phyloP scores from a whole-genome alignment of 495 filamentous ascomycete genomes.

The Hypoxylon cercidicola region DNA sequence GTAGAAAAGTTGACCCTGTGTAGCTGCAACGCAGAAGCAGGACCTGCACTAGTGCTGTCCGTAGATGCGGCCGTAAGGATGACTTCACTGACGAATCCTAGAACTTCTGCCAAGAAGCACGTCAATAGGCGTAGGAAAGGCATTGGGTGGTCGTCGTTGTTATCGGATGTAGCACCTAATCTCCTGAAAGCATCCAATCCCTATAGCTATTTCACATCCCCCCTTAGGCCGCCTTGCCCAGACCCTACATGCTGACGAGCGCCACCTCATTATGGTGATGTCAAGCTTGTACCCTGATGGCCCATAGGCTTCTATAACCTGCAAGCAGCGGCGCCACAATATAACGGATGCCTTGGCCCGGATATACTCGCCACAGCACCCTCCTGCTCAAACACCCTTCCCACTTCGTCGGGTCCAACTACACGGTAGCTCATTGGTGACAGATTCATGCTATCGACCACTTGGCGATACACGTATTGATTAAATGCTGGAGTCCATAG shows the following conservation, averaged over 20 bases:
- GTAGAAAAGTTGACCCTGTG: constrained; percentile 7
- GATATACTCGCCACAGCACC: constrained; percentile 18
- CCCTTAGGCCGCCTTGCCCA: constrained; percentile 7
- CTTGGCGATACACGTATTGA: constrained; percentile 31
- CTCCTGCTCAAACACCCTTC: constrained; percentile 21
- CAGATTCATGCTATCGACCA: constrained; percentile 23
- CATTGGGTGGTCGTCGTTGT: constrained; percentile 14
- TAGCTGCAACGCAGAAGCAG: constrained; percentile 31
- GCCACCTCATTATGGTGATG: constrained; percentile 36
- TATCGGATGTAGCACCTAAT: constrained; percentile 34
- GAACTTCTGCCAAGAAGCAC: constrained; percentile 29
- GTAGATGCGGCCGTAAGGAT: constrained; percentile 37
- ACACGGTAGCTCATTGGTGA: constrained; percentile 28
- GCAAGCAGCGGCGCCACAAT: constrained; percentile 37
- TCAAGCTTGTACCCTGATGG: constrained; percentile 20
- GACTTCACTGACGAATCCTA: constrained; percentile 29
- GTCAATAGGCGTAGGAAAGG: constrained; percentile 21
- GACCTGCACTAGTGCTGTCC: constrained; percentile 40
- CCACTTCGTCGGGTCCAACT: constrained; percentile 33
- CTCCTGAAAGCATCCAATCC: constrained; percentile 4
- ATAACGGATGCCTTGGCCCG: constrained; percentile 29
- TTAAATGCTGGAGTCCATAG: constrained; percentile 25
- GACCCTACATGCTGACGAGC: constrained; percentile 22
- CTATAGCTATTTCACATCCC: constrained; percentile 2
- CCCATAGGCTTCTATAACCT: constrained; percentile 25